Evolutionary conservation across 345 rosid genomes (phyloP), one percentile per base, ranked within the genome.

Genomic region (Rhizophora mangle): DNA sequence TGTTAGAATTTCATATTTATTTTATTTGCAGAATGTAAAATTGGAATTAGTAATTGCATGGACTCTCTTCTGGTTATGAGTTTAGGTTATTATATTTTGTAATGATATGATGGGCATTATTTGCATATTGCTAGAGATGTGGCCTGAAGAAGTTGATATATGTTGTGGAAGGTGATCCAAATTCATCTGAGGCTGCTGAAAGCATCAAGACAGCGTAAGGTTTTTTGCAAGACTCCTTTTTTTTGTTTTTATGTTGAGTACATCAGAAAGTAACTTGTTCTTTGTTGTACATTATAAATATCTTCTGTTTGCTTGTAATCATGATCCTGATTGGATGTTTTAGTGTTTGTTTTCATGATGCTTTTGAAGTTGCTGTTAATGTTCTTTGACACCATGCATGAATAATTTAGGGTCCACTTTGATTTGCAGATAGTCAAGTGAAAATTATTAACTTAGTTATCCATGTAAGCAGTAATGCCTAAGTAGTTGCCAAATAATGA

Each of bases 161-260:
- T 85, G 82, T 92, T 39, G 86, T 89, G 71, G 99, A 89, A 84
- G 98, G 99, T 74, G 96, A 94, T 62, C 93, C 92, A 43, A 86
- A 94, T 81, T 71, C 72, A 32, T 94, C 79, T 56, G 96, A 87
- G 71, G 89, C 93, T 72, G 85, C 97, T 64, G 97, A 89, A 79
- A 94, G 96, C 83, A 85, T 89, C 70, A 91, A 94, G 71, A 88
- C 97, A 32, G 96, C 93, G 92, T 89, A 85, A 84, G 92, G 63
- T 46, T 30, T 32, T 30, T 9, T n/a, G 26, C 59, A 30, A 66
- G 15, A 21, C 29, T 5, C 52, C 34, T 9, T 39, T 67, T 31
- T 52, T 20, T 52, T 7, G 16, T 59, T 62, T 26, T 18, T n/a
- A 24, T 24, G 24, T 59, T 63, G 6, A 27, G 58, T 5, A 13